phyloP scores from a whole-genome alignment of 1,284 basidiomycete genomes.

The Marasmius sp. region DNA sequence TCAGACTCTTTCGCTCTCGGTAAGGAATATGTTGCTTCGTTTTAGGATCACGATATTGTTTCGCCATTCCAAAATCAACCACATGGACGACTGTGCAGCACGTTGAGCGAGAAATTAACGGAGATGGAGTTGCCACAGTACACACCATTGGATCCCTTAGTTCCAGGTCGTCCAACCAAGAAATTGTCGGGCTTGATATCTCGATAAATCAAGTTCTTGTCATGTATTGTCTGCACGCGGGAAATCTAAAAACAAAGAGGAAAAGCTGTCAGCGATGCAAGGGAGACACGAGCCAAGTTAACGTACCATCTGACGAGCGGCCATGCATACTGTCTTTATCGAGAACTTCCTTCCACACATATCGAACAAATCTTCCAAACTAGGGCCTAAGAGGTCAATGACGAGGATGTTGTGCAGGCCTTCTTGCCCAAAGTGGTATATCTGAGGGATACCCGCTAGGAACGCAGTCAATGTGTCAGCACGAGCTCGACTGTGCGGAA shows the following conservation, averaged over 20 bases:
- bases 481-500: conserved; percentile 5
- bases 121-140: conserved; percentile 10
- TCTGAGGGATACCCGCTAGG: conserved; percentile 87
- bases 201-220: conserved; percentile 96
- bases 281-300: not conserved
- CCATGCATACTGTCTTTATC: conserved; percentile 96
- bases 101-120: not conserved
- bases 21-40: conserved; percentile 98
- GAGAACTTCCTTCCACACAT: conserved; percentile 95
- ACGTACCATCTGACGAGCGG: conserved; percentile 90
- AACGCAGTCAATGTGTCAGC: conserved; percentile 12
- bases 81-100: conserved; percentile 48
- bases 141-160: conserved; percentile 80
- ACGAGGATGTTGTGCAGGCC: conserved; percentile 97
- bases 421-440: conserved; percentile 97
- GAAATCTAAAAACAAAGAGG: conserved; percentile 55
- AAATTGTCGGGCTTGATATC: conserved; percentile 99
- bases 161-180: conserved; percentile 87
- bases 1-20: conserved; percentile 90
- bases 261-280: not conserved
- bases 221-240: conserved; percentile 93
- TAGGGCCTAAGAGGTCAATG: conserved; percentile 92
- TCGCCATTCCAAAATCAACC: conserved; percentile 97
- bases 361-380: conserved; percentile 93
- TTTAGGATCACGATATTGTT: conserved; percentile 96